phyloP scores from a whole-genome alignment of 768 basidiomycete genomes.

The Pisolithus microcarpus region DNA sequence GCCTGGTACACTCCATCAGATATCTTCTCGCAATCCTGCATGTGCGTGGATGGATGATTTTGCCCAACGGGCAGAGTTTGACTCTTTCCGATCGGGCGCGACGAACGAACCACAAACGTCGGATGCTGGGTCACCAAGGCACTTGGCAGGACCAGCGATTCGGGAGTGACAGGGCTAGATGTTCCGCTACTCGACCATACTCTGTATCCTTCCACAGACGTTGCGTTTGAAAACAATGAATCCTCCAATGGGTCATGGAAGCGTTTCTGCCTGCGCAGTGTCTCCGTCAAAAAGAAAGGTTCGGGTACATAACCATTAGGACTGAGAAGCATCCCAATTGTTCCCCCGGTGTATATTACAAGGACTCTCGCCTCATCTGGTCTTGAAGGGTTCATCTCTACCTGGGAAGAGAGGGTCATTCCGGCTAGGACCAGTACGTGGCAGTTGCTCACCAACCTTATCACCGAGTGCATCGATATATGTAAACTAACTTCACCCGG shows the following conservation, averaged over 20 bases:
- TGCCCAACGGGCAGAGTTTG: slow-evolving; percentile 28
- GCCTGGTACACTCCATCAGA: slow-evolving; percentile 66
- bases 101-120: slow-evolving; percentile 58
- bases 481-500: too few species aligned
- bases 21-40: slow-evolving; percentile 37
- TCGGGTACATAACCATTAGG: slow-evolving; percentile 77
- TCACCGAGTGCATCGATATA: too few species aligned
- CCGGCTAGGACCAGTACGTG: too few species aligned
- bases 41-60: slow-evolving; percentile 21
- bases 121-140: slow-evolving; percentile 20
- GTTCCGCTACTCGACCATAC: slow-evolving; percentile 66
- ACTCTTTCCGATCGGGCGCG: slow-evolving; percentile 53
- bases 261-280: slow-evolving; percentile 70
- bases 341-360: slow-evolving; percentile 84
- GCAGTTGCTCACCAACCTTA: not conserved
- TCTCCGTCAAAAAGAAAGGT: slow-evolving; percentile 82
- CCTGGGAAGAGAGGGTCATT: not conserved
- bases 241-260: slow-evolving; percentile 90
- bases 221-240: slow-evolving; percentile 76
- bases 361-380: slow-evolving; percentile 76
- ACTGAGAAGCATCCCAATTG: slow-evolving; percentile 82
- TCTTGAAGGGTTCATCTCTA: slow-evolving; percentile 41
- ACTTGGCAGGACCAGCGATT: slow-evolving; percentile 7
- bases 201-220: slow-evolving; percentile 72
- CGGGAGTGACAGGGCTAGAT: slow-evolving; percentile 37